Evolutionary conservation across 257 asterid genomes (phyloP), one percentile per base, ranked within the genome.

Genomic region (Ballota nigra): DNA sequence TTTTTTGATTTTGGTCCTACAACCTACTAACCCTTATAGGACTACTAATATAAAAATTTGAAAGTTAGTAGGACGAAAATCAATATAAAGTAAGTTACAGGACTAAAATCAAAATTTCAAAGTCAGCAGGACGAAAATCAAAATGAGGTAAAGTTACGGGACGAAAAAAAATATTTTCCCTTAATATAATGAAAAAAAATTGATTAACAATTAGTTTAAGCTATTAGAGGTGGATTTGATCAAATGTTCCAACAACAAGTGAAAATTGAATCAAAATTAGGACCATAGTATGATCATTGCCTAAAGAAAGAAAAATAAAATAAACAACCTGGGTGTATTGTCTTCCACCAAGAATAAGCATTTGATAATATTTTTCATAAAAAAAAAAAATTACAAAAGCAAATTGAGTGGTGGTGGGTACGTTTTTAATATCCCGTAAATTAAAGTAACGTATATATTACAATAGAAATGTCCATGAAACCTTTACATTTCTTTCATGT

Each of bases 221-320:
- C 18, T 12, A 13, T 43, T 47, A 24, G 62, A 47, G 20, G 52
- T 71, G 76, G 72, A 16, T 64, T 23, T 73, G 64, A 64, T 73
- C 77, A 73, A 73, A 63, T 22, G 15, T 63, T 73, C 59, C 77
- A 63, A 73, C 59, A 41, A 66, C 41, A 40, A 58, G 38, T 67
- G 47, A 4, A 16, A 49, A 22, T n/a, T 61, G 62, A 66, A 73
- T 63, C 70, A 52, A 63, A 73, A 15, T 34, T 53, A 73, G 12
- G 77, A 73, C 51, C 71, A 23, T 73, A 53, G 58, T 33, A 49
- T 62, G 55, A 69, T 72, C 53, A 45, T 45, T 72, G 26, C 71
- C 15, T 2, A 60, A 53, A 45, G 19, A 52, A 18, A 47, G 63
- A n/a, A 45, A 45, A 15, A 45, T 45, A 7, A 22, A 16, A 9